A percentile compares a stretch with the other conserved stretches of the same genome.
These are phyloP conservation scores for Neocallimastix lanati DNA, from an alignment of 192 early-diverging fungal genomes.

Conservation along the genomic window DNA sequence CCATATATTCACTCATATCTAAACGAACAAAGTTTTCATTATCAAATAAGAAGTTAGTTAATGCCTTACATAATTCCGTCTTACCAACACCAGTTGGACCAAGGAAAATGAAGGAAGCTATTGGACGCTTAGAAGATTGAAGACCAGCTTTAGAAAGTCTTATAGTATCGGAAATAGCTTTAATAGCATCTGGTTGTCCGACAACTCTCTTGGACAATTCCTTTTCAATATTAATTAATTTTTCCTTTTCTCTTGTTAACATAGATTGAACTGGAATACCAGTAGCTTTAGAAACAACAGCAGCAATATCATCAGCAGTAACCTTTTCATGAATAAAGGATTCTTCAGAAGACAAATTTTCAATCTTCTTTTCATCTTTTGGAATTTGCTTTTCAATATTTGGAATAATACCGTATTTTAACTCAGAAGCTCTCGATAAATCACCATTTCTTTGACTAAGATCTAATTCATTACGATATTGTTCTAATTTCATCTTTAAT, in stretches of 20 bases:
- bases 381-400: slow-evolving; percentile 46
- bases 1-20: slow-evolving; percentile 67
- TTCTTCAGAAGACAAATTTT: slow-evolving; percentile 6
- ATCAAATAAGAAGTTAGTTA: slow-evolving; percentile 61
- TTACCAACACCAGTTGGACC: no score
- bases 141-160: slow-evolving; percentile 59
- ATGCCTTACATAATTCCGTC: slow-evolving; percentile 60
- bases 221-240: slow-evolving; percentile 52
- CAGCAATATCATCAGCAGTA: slow-evolving; percentile 55
- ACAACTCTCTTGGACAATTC: slow-evolving; percentile 32
- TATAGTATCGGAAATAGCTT: slow-evolving; percentile 50
- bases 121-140: slow-evolving; percentile 47
- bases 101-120: slow-evolving; percentile 70
- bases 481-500: slow-evolving; percentile 48
- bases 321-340: slow-evolving; percentile 61
- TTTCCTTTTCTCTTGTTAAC: slow-evolving; percentile 47
- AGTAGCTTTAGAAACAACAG: slow-evolving; percentile 51
- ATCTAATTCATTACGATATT: slow-evolving; percentile 57
- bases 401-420: slow-evolving; percentile 62
- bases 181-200: slow-evolving; percentile 53
- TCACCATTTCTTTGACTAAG: slow-evolving; percentile 50
- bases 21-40: slow-evolving; percentile 55
- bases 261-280: slow-evolving; percentile 63
- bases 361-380: slow-evolving; percentile 10
- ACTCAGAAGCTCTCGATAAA: slow-evolving; percentile 50